phyloP scores from a whole-genome alignment of 108 stramenopile genomes.

The Epipyxis sp. region DNA sequence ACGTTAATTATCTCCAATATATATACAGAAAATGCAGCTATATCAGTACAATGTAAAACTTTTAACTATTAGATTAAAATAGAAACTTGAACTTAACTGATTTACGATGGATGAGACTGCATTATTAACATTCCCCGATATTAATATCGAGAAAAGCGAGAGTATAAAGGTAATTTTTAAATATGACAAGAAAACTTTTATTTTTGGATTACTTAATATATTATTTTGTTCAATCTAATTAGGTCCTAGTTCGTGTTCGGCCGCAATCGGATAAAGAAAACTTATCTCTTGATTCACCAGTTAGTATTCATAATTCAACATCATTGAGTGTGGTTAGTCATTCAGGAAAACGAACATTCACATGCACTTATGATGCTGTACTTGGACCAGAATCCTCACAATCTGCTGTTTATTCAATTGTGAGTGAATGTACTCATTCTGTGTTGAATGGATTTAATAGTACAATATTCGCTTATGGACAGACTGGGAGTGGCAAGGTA shows the following conservation, averaged over 20 bases:
- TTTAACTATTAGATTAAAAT: no score
- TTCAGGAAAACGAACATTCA: neutral
- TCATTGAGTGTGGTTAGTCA: neutral
- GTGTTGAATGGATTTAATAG: slow-evolving; percentile 57
- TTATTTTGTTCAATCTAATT: no score
- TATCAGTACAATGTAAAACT: no score
- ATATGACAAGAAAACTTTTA: no score
- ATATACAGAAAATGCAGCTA: no score
- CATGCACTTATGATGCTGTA: slow-evolving; percentile 48
- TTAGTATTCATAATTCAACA: neutral
- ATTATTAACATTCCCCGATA: no score
- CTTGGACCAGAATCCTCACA: slow-evolving; percentile 46
- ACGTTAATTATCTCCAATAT: no score
- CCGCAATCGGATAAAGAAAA: neutral
- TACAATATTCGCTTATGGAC: slow-evolving; percentile 60
- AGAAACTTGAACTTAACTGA: no score
- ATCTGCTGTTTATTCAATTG: slow-evolving; percentile 46
- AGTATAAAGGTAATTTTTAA: no score
- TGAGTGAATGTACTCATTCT: slow-evolving; percentile 40
- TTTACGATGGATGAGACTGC: no score
- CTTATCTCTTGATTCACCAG: neutral
- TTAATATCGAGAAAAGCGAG: no score
- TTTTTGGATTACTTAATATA: no score
- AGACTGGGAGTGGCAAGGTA: slow-evolving; percentile 56
- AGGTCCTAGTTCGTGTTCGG: slow-evolving; percentile 32